Evolutionary conservation across 139 green algal genomes (phyloP).

Genomic region (Parachlorella kessleri): DNA sequence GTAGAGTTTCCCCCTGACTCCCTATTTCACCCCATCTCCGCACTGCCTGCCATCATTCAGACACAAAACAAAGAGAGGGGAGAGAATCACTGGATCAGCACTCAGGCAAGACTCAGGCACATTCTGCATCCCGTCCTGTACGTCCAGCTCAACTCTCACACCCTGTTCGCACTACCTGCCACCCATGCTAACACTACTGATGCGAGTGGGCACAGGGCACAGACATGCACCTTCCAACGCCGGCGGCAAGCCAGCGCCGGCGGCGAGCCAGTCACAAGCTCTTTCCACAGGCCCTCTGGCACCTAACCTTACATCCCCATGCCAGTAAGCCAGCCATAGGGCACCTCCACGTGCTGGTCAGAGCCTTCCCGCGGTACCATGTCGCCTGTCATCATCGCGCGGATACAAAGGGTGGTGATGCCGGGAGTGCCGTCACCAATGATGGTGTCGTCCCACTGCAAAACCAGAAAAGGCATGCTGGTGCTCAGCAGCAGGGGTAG

Average conservation of each 20-base stretch:
- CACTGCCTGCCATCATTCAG: too few relatives aligned
- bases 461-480: not conserved
- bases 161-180: not conserved
- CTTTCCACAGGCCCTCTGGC: not conserved
- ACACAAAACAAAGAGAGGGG: too few relatives aligned
- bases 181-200: too few relatives aligned
- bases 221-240: not conserved
- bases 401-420: constrained; percentile 56
- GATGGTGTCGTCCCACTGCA: constrained; percentile 38
- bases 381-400: constrained; percentile 67
- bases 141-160: not conserved
- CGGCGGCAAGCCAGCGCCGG: not conserved
- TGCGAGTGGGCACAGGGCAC: too few relatives aligned
- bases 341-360: constrained; percentile 64
- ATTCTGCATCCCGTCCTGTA: not conserved
- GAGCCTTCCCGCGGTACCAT: constrained; percentile 31
- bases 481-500: not conserved
- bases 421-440: constrained; percentile 48
- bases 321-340: constrained; percentile 76
- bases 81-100: too few relatives aligned
- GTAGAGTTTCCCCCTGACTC: too few relatives aligned
- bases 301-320: constrained; percentile 37
- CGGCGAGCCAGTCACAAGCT: not conserved
- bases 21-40: too few relatives aligned
- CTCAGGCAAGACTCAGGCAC: too few relatives aligned